Evolutionary conservation across 768 basidiomycete species (phyloP).

Genomic region (Hygrophorus russula): DNA sequence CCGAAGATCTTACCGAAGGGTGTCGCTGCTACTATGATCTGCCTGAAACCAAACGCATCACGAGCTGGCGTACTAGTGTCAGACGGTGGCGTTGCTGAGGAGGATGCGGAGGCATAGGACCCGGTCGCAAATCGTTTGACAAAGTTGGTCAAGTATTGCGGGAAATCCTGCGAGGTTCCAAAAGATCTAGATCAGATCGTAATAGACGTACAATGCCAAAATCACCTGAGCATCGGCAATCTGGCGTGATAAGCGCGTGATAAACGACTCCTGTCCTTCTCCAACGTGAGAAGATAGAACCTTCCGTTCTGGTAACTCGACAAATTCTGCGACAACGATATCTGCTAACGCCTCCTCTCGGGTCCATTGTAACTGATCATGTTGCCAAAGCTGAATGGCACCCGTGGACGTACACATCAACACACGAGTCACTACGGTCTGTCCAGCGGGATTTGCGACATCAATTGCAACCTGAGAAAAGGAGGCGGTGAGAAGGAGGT

Average conservation of each 20-base stretch:
- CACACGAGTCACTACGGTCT: conserved; percentile 28
- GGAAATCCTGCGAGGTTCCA: conserved; percentile 49
- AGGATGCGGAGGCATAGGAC: conserved; percentile 43
- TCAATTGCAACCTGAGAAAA: conserved; percentile 40
- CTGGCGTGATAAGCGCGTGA: conserved; percentile 43
- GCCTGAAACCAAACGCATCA: conserved; percentile 80
- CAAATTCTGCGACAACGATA: conserved; percentile 52
- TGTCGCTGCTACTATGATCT: conserved; percentile 69
- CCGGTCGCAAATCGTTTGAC: conserved; percentile 61
- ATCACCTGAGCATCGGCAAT: conserved; percentile 46
- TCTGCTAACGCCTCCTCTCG: conserved; percentile 73
- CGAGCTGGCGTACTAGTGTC: conserved; percentile 34
- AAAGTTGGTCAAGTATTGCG: conserved; percentile 57
- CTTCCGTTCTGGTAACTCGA: conserved; percentile 63
- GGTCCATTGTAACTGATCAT: conserved; percentile 52
- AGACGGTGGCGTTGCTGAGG: conserved; percentile 19
- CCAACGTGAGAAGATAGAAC: conserved; percentile 18
- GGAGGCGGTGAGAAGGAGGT: not conserved
- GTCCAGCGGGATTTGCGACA: conserved; percentile 26
- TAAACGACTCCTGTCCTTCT: conserved; percentile 40
- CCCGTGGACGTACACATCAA: conserved; percentile 67
- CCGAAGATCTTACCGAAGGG: conserved; percentile 68
- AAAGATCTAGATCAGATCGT: too few species aligned
- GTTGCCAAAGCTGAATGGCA: conserved; percentile 64
- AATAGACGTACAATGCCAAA: conserved; percentile 1